A percentile compares a stretch with the other conserved stretches of the same genome.
These are phyloP conservation scores for Echinosophora koreensis DNA, from an alignment of 306 rosid species.

Conservation along the genomic window DNA sequence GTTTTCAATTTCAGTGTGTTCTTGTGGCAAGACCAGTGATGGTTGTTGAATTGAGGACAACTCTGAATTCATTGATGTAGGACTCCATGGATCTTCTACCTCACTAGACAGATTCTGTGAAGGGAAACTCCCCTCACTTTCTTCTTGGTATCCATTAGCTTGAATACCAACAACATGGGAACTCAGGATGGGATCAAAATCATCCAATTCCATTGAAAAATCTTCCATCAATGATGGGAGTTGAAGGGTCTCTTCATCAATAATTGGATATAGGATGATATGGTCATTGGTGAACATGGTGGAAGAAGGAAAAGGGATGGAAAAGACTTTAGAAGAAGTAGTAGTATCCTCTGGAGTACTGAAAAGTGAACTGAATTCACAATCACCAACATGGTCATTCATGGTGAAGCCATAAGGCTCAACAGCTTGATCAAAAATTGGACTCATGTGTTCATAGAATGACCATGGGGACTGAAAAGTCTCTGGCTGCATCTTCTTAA, in stretches of 20 bases:
- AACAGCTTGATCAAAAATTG: slow-evolving; percentile 50
- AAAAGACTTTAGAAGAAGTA: slow-evolving; percentile 37
- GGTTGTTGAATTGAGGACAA: slow-evolving; percentile 51
- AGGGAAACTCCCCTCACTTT: slow-evolving; percentile 57
- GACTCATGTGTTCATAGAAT: slow-evolving; percentile 37
- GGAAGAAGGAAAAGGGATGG: slow-evolving; percentile 39
- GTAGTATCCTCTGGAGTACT: slow-evolving; percentile 11
- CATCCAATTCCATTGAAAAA: slow-evolving; percentile 50
- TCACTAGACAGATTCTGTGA: slow-evolving; percentile 40
- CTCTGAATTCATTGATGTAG: slow-evolving; percentile 57
- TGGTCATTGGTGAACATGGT: slow-evolving; percentile 43
- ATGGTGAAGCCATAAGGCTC: slow-evolving; percentile 42
- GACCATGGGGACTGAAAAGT: slow-evolving; percentile 52
- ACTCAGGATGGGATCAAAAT: slow-evolving; percentile 38
- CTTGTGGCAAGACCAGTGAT: slow-evolving; percentile 54
- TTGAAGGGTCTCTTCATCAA: slow-evolving; percentile 49
- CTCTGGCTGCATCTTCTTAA: slow-evolving; percentile 53
- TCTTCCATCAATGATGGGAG: slow-evolving; percentile 51
- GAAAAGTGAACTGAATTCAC: slow-evolving; percentile 47
- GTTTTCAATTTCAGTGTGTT: slow-evolving; percentile 57
- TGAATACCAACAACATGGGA: slow-evolving; percentile 23
- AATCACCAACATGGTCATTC: slow-evolving; percentile 47
- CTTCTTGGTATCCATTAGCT: slow-evolving; percentile 41
- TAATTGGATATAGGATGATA: slow-evolving; percentile 31
- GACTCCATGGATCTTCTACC: slow-evolving; percentile 59